Percentiles rank a stretch among this genome's conserved stretches.
Evolutionary conservation across 306 rosid species (phyloP).

Genomic region (cucumber (Cucumis sativus)): DNA sequence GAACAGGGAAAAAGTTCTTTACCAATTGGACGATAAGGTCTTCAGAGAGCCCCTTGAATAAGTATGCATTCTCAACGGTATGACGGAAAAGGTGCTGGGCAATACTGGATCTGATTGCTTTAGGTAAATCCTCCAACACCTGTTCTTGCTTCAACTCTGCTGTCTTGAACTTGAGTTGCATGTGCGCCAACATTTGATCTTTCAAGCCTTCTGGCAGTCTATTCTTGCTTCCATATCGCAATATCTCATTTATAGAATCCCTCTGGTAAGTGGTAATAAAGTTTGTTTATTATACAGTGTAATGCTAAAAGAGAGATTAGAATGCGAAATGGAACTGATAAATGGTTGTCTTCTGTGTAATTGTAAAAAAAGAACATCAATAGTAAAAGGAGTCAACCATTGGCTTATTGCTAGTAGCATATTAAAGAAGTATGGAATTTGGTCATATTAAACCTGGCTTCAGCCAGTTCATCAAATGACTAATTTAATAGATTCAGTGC

Average conservation of each 20-base stretch:
- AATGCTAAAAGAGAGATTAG: neutral
- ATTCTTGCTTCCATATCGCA: conserved; percentile 60
- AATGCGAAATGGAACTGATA: neutral
- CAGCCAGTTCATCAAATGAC: neutral
- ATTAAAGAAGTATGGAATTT: neutral
- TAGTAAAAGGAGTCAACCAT: neutral
- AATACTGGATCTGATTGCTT: conserved; percentile 63
- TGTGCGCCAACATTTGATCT: conserved; percentile 73
- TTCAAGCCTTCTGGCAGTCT: conserved; percentile 70
- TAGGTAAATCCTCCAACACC: conserved; percentile 57
- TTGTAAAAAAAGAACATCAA: neutral
- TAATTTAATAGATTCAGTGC: neutral
- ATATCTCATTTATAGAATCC: conserved; percentile 51
- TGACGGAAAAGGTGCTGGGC: conserved; percentile 61
- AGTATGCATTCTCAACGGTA: conserved; percentile 43
- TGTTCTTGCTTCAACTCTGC: conserved; percentile 73
- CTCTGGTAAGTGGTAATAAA: conserved; percentile 26
- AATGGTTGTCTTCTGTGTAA: neutral
- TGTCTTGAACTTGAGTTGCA: conserved; percentile 75
- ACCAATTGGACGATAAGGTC: conserved; percentile 64
- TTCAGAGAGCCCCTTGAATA: conserved; percentile 61
- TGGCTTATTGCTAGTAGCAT: neutral
- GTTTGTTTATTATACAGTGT: neutral
- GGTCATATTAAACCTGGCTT: neutral
- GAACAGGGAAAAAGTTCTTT: conserved; percentile 1